Conservation (phyloP, 2,329 filamentous ascomycete genomes). For the Colletotrichum eleusines region DNA sequence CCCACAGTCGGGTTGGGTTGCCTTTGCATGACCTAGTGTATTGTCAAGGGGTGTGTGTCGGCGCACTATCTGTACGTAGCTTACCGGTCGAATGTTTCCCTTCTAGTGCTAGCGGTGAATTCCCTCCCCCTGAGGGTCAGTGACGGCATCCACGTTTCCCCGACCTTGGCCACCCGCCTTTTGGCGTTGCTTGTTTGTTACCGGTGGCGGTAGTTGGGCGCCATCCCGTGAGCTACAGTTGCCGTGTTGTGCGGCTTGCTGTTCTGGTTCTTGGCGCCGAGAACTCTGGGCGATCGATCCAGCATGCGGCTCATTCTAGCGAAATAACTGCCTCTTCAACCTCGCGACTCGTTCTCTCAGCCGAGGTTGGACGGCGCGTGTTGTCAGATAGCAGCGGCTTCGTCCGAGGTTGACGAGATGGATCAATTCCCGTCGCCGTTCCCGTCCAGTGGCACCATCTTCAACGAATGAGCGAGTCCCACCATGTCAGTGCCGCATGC, state of each 20-base stretch:
- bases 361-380: not conserved
- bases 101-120: not conserved
- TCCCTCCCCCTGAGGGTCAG: not conserved
- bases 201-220: slow-evolving; percentile 20
- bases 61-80: too few relatives aligned
- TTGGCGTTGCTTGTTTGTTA: slow-evolving; percentile 32
- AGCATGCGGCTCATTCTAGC: slow-evolving; percentile 12
- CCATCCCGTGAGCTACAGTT: slow-evolving; percentile 15
- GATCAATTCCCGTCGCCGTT: slow-evolving; percentile 16
- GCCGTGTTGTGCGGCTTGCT: not conserved
- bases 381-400: not conserved
- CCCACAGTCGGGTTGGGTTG: slow-evolving; percentile 19
- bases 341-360: not conserved
- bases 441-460: not conserved
- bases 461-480: not conserved
- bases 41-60: slow-evolving; percentile 20
- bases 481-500: not conserved
- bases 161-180: slow-evolving; percentile 32
- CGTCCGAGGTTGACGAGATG: slow-evolving; percentile 12
- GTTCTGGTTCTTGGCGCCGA: slow-evolving; percentile 29
- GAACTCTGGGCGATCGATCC: slow-evolving; percentile 37
- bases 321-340: not conserved
- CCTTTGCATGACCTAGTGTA: slow-evolving; percentile 27
- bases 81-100: not conserved
- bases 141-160: slow-evolving; percentile 16